Conservation (phyloP, 1,284 basidiomycete genomes). For the Gomphus bonarii region DNA sequence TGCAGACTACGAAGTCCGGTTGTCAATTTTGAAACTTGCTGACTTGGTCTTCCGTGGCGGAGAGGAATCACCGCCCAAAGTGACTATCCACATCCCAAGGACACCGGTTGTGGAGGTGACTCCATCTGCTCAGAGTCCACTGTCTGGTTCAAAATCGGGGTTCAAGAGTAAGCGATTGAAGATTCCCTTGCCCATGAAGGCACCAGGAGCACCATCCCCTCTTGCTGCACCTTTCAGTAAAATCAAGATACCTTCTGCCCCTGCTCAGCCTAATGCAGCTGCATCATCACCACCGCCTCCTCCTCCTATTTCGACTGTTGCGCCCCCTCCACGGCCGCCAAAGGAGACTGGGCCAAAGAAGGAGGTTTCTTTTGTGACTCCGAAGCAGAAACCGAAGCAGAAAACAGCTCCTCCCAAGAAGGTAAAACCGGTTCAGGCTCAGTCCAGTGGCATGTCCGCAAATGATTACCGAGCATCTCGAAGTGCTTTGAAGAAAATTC, state of each 20-base stretch:
- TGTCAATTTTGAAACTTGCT: constrained; percentile 86
- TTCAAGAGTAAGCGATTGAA: constrained; percentile 15
- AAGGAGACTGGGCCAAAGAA: constrained; percentile 7
- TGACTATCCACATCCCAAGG: constrained; percentile 75
- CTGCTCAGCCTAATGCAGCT: constrained; percentile 18
- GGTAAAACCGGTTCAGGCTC: constrained; percentile 51
- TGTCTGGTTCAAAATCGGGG: neutral
- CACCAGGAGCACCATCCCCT: constrained; percentile 20
- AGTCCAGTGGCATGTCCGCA: constrained; percentile 71
- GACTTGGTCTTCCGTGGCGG: constrained; percentile 80
- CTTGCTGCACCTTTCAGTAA: constrained; percentile 39
- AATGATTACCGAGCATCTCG: constrained; percentile 76
- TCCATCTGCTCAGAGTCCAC: constrained; percentile 34
- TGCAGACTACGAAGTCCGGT: constrained; percentile 80
- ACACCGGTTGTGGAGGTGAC: constrained; percentile 59
- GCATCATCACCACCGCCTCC: constrained; percentile 21
- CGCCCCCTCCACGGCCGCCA: constrained; percentile 3
- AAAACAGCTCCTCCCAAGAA: constrained; percentile 22
- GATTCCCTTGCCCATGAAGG: neutral
- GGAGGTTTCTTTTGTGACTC: constrained; percentile 12
- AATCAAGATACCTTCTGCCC: constrained; percentile 37
- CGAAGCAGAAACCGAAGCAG: constrained; percentile 25
- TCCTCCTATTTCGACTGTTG: neutral
- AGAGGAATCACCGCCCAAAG: constrained; percentile 78
- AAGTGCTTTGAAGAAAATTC: constrained; percentile 76